Conservation (phyloP, 768 basidiomycete species). For the Suillus ampliporus region DNA sequence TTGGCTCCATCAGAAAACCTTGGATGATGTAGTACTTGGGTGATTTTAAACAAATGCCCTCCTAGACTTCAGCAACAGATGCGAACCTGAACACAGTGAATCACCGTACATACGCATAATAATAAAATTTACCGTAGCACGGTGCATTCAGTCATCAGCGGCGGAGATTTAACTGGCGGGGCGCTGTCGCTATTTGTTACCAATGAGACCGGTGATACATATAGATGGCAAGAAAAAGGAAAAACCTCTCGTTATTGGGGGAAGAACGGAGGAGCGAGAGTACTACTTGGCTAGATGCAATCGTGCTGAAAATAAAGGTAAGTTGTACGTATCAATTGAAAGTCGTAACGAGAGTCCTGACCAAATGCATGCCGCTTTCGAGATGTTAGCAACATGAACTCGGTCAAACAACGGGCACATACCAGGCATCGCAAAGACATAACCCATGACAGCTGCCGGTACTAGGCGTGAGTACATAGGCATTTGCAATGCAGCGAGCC, state of each 20-base stretch:
- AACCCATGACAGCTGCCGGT: background rate
- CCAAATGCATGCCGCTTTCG: background rate
- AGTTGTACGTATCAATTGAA: background rate
- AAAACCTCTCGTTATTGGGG: background rate
- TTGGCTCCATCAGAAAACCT: background rate
- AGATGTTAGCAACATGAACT: background rate
- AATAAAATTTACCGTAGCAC: background rate
- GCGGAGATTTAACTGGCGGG: background rate
- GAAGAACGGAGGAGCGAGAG: background rate
- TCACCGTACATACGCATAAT: background rate
- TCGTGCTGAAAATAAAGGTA: background rate
- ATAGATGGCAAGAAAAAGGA: background rate
- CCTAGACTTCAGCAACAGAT: background rate
- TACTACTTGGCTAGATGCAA: conserved; percentile 1
- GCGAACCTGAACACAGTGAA: background rate
- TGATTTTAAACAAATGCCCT: background rate
- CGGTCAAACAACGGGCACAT: background rate
- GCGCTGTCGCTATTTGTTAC: background rate
- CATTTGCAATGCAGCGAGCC: background rate
- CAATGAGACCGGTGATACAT: background rate
- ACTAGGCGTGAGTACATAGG: no score
- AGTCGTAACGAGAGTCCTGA: background rate
- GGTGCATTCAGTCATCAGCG: background rate
- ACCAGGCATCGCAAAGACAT: background rate
- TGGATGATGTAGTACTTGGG: background rate